A percentile compares a stretch with the other conserved stretches of the same genome.
Evolutionary conservation across 2,329 filamentous ascomycete genomes (phyloP).

Genomic region (Fusarium annulatum): DNA sequence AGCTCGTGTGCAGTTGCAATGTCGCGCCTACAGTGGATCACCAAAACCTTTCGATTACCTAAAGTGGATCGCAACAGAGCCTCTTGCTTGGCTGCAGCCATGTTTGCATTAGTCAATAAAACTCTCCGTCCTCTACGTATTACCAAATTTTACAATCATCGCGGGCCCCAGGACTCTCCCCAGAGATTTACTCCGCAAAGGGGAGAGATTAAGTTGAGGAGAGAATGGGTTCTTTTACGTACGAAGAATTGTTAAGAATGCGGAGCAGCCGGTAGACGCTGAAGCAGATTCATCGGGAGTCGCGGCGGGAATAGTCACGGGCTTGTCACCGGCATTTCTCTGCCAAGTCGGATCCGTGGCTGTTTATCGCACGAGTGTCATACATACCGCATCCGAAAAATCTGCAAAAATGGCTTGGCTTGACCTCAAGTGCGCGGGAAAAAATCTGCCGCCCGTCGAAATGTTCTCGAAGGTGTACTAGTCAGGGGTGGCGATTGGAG

Average conservation of each 20-base stretch:
- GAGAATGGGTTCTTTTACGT: constrained; percentile 28
- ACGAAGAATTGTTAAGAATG: constrained; percentile 24
- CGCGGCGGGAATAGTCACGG: not conserved
- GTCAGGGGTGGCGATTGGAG: constrained; percentile 18
- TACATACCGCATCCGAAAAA: constrained; percentile 11
- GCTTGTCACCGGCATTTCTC: not conserved
- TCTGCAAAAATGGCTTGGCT: constrained; percentile 18
- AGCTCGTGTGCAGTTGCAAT: constrained; percentile 17
- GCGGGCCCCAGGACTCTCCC: too few relatives aligned
- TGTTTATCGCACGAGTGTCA: constrained; percentile 21
- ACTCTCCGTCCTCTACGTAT: constrained; percentile 13
- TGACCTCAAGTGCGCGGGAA: not conserved
- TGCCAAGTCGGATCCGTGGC: constrained; percentile 21
- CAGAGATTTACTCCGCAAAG: constrained; percentile 38
- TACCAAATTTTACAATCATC: not conserved
- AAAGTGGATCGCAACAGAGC: constrained; percentile 33
- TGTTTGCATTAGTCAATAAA: constrained; percentile 38
- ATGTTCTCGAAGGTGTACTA: constrained; percentile 34
- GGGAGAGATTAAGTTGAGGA: constrained; percentile 39
- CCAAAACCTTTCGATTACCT: constrained; percentile 31
- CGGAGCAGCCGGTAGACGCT: constrained; percentile 8
- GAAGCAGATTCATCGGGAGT: not conserved
- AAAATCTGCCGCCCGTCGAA: constrained; percentile 12
- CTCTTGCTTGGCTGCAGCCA: constrained; percentile 37
- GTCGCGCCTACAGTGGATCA: constrained; percentile 13